A percentile compares a stretch with the other conserved stretches of the same genome.
phyloP scores from a whole-genome alignment of 140 eudicot genomes.

The Anethum foeniculum region DNA sequence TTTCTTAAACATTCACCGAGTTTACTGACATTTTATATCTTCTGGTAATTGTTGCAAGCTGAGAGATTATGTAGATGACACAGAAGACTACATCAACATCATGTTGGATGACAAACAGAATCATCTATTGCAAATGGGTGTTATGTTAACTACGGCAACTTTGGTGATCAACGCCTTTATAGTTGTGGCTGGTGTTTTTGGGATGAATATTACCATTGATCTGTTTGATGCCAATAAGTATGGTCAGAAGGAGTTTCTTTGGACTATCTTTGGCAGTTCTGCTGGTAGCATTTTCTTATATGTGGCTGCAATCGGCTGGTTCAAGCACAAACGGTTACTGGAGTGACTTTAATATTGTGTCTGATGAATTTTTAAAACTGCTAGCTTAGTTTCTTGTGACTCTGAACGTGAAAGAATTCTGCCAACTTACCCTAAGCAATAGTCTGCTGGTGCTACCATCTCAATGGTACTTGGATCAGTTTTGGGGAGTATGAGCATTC shows the following conservation, averaged over 20 bases:
- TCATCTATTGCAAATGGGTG: conserved; percentile 88
- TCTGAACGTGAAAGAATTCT: not conserved
- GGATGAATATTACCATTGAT: conserved; percentile 66
- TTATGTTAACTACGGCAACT: conserved; percentile 75
- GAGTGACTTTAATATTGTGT: conserved; percentile 5
- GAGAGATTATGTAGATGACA: conserved; percentile 89
- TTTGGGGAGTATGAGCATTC: not conserved
- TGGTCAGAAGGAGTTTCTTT: conserved; percentile 42
- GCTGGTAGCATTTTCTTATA: conserved; percentile 46
- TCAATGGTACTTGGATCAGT: not conserved
- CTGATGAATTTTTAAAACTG: not conserved
- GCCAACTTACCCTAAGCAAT: no score
- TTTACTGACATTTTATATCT: conserved; percentile 5
- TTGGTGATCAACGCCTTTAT: conserved; percentile 67
- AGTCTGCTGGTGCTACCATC: not conserved
- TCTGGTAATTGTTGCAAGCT: conserved; percentile 30
- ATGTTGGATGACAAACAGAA: conserved; percentile 96
- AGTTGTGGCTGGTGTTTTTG: conserved; percentile 75
- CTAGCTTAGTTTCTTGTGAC: not conserved
- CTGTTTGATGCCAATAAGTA: conserved; percentile 18
- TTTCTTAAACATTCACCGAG: not conserved
- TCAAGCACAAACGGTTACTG: conserved; percentile 49
- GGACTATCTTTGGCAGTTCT: conserved; percentile 77
- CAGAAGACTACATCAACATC: conserved; percentile 84
- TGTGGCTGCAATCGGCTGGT: conserved; percentile 63